Evolutionary conservation across 2,329 filamentous ascomycete species (phyloP).

Genomic region (Beauveria pseudobassiana): DNA sequence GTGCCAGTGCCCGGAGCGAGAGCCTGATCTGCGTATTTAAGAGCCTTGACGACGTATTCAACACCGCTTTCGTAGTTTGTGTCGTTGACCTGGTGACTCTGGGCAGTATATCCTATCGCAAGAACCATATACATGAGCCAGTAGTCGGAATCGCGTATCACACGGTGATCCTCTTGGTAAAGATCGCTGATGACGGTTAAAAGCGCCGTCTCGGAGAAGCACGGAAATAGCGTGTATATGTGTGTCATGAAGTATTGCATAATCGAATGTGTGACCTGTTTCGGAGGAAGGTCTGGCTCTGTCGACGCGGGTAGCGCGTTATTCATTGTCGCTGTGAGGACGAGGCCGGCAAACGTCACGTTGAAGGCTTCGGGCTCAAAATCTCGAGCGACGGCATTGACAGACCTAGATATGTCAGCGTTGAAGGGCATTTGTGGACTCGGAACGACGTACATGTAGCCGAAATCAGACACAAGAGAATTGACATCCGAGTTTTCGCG

Average conservation of each 20-base stretch:
- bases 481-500: conserved; percentile 82
- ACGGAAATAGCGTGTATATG: conserved; percentile 71
- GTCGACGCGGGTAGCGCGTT: conserved; percentile 59
- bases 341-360: conserved; percentile 86
- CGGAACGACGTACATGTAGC: conserved; percentile 59
- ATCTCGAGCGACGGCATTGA: conserved; percentile 90
- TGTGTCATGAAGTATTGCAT: conserved; percentile 81
- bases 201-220: conserved; percentile 73
- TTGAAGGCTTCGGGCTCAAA: conserved; percentile 83
- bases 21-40: conserved; percentile 73
- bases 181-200: conserved; percentile 74
- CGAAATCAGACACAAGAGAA: conserved; percentile 87
- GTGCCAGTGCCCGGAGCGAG: conserved; percentile 76
- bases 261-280: conserved; percentile 59
- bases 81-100: conserved; percentile 63
- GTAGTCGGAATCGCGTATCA: conserved; percentile 62
- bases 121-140: conserved; percentile 88
- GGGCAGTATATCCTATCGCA: conserved; percentile 69
- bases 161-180: conserved; percentile 61
- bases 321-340: conserved; percentile 74
- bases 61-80: conserved; percentile 52
- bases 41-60: conserved; percentile 52
- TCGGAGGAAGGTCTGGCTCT: conserved; percentile 59
- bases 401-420: conserved; percentile 51
- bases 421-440: too few species aligned